Evolutionary conservation across 2,329 filamentous ascomycete genomes (phyloP), one percentile per base, ranked within the genome.

Genomic region (Claviceps lovelessii): DNA sequence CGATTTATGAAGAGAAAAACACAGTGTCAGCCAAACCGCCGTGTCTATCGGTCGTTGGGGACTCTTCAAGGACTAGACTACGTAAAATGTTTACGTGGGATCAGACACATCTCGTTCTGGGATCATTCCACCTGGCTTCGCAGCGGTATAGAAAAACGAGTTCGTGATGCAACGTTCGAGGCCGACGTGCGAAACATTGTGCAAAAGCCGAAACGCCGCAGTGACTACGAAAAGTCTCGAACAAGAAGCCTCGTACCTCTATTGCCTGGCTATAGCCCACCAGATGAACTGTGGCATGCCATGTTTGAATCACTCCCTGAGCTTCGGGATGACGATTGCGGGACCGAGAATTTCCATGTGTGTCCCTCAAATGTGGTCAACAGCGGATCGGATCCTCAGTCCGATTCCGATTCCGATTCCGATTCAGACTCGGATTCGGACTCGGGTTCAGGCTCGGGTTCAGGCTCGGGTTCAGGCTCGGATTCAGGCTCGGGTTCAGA

Each of bases 31-130:
- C 70, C 73, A 0, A 74, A 77, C 51, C 67, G 56, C 11, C 65
- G 75, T 0, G 58, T 55, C 6, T 59, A 55, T 1, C 65, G 76
- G 2, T 61, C 64, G 0, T 60, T 79, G 9, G 63, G 72, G 1
- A 70, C 61, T 0, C 23, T 76, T 0, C 74, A 76, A 31, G 76
- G 76, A 0, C 57, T 73, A 0, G 74, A 77, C 45, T 73, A 70
- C 31, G 45, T 78, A 3, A 61, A 67, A 13, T 62, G 67, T 29
- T 69, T 78, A 4, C 70, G 76, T 1, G 76, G 75, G 0, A 58
- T 78, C 48, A 55, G 62, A 1, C 62, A 61, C n/a, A 55, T 76
- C 0, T 63, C 67, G 0, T 71, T 77, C 53, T 72, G 70, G 55
- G 73, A 77, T 54, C 64, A 68, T 2, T 60, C 69, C 23, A 56